Evolutionary conservation across 495 filamentous ascomycete genomes (phyloP), one percentile per base, ranked within the genome.

Genomic region (Thozetella sp.): DNA sequence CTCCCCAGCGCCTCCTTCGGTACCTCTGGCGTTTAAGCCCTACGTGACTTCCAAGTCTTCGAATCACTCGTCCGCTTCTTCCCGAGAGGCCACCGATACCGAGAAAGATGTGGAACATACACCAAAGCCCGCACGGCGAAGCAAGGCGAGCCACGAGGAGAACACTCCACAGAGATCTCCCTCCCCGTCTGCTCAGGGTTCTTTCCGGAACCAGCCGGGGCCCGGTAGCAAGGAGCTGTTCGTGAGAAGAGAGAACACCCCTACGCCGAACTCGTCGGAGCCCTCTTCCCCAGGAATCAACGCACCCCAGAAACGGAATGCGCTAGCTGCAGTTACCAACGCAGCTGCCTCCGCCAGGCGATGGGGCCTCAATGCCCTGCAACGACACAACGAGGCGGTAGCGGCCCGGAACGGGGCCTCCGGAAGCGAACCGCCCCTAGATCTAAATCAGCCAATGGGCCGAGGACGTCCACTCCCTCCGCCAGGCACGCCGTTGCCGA

Each of bases 331-430:
- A 3, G 80, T 96, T 34, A 84, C 88, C 0, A 87, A 87, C 48
- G 91, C 88, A 2, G 90, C 92, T 17, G 88, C 89, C 3, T 88
- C 85, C 13, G 91, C 93, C 2, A 93, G 89, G 70, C 92, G 90
- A 72, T 97, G 93, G 93, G 85, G 90, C 19, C 83, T 86, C 78
- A 88, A 84, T 64, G 86, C 91, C 3, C 81, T 93, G 53, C 85
- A 85, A 53, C 83, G 87, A 40, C 80, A 84, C 22, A 69, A 66
- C 54, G 73, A 77, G 52, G 71, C 66, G 23, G 76, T 75, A 17
- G 62, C 54, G 40, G 52, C 27, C 62, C 63, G 55, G 30, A 27
- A 68, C 55, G 51, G 59, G 54, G 50, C 66, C 50, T 51, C 25
- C 51, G 48, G 62, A 56, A n/a, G 23, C 13, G 72, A 69, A 24